Evolutionary conservation across 495 filamentous ascomycete species (phyloP), one percentile per base, ranked within the genome.

Genomic region (Daldinia childiae): DNA sequence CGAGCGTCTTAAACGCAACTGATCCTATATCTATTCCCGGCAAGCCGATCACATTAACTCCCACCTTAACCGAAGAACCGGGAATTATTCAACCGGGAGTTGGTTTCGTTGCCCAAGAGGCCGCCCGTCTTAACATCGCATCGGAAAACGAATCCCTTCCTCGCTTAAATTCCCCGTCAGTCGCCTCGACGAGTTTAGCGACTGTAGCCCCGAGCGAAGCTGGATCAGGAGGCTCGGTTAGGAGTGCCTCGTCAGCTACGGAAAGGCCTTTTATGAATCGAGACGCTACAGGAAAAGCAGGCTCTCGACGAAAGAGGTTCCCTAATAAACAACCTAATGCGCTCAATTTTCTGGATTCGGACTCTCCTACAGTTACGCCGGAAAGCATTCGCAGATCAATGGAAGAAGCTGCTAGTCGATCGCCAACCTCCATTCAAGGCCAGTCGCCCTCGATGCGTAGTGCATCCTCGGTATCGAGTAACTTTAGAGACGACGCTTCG

Each of bases 241-340:
- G 71, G 17, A 79, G 79, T 60, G 74, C 76, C 32, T 78, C 78
- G 15, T 79, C 81, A 8, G 69, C 79, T 11, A 80, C 78, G 7
- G 76, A 77, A 68, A 62, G 64, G 17, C 74, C 73, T 15, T 66
- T 78, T 14, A 45, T 68, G 12, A 76, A 75, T 9, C 79, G 74
- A 50, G 78, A 76, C 29, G 71, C 73, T 15, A 75, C 69, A 30
- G 76, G 69, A 8, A 75, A 79, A 30, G 51, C 72, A 3, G 80
- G 64, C n/a, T 71, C 73, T 0, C 72, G 75, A 24, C 67, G 73
- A 8, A 82, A 76, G 64, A 77, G 55, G 48, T 68, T 68, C 30
- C 34, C 68, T 21, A 29, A 14, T 9, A 61, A 39, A 29, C 65
- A 66, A 39, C 76, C 76, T 15, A 72, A 80, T 50, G 76, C 70